These are phyloP conservation scores for Simplicillium sp. DNA, from an alignment of 2,329 filamentous ascomycete genomes.

Conservation along the genomic window DNA sequence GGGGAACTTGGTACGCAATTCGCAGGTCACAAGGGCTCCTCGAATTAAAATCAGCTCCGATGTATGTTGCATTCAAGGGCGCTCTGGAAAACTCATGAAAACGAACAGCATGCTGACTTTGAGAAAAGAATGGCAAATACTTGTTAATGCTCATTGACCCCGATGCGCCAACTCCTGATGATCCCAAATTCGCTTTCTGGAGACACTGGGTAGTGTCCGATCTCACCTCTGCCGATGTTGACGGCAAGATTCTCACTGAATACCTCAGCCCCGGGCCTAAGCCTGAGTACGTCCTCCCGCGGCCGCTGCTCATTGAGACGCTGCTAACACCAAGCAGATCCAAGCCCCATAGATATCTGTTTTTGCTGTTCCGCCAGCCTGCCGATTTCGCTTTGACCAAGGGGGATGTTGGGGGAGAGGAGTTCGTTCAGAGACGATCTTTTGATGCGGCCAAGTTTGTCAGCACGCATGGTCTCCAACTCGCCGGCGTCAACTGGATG, in stretches of 20 bases:
- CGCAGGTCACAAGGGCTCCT: conserved; percentile 20
- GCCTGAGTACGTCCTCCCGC: conserved; percentile 26
- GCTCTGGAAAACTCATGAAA: not conserved
- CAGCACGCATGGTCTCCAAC: conserved; percentile 22
- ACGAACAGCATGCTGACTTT: conserved; percentile 12
- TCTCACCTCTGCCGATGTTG: conserved; percentile 23
- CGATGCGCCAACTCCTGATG: conserved; percentile 44
- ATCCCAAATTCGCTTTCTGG: conserved; percentile 46
- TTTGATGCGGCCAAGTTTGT: conserved; percentile 31
- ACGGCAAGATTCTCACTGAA: conserved; percentile 22
- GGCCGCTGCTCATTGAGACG: not conserved
- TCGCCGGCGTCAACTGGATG: conserved; percentile 37
- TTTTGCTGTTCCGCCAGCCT: conserved; percentile 33
- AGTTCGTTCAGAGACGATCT: conserved; percentile 32
- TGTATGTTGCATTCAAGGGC: not conserved
- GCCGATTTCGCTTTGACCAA: conserved; percentile 21
- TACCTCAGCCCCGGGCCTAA: conserved; percentile 35
- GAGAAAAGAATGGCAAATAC: conserved; percentile 22
- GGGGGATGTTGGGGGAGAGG: conserved; percentile 35
- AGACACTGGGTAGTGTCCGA: conserved; percentile 41
- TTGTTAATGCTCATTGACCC: conserved; percentile 41
- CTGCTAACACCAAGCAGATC: conserved; percentile 20
- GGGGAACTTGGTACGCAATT: conserved; percentile 29
- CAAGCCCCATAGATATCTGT: conserved; percentile 36
- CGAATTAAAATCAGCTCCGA: conserved; percentile 24